Base-by-base conservation (phyloP, 768 basidiomycete species). In the Symmetrospora coprosmae region DNA sequence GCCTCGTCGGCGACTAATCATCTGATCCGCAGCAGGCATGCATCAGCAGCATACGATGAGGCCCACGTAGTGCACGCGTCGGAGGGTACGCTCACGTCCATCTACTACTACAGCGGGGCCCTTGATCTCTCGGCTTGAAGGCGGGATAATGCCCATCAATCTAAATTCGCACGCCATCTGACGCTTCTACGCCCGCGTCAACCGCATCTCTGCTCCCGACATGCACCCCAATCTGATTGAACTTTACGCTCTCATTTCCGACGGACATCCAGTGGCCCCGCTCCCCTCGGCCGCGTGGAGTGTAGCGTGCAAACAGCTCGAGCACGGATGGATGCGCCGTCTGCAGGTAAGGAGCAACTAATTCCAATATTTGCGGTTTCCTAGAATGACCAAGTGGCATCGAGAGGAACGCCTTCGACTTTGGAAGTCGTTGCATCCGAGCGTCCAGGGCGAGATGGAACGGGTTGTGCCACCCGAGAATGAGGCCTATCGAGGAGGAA, bases 341-440 rank as follows among this genome's bases (percentile, higher is more conserved):
- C 6, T 30, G 27, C 28, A 6, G 27, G 28, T 30, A 58, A 16
- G 55, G 25, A 58, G 8, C 41, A 43, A 17, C 41, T 21, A 31
- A 58, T 53, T 46, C 21, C 45, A 46, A 9, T 25, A 58, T 43
- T 34, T 45, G 35, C n/a, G 55, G 55, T 28, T 58, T 58, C 41
- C 55, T 39, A 14, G 55, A 58, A 25, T 58, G 55, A 21, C 46
- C 55, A 39, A 58, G n/a, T 11, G 55, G 55, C 8, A 58, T 43
- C 6, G 41, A 46, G 31, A 58, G 41, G 30, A 58, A 58, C 2
- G 41, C 55, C 19, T 9, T 27, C 5, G 9, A 17, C n/a, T 58
- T 33, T 2, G 55, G 41, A 9, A 58, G 33, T 46, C 37, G 9
- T 34, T 34, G 16, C 27, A 4, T 21, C 43, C 16, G 4, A 19